These are phyloP conservation scores for Neopestalotiopsis clavispora DNA, from an alignment of 2,329 filamentous ascomycete species.

Conservation along the genomic window DNA sequence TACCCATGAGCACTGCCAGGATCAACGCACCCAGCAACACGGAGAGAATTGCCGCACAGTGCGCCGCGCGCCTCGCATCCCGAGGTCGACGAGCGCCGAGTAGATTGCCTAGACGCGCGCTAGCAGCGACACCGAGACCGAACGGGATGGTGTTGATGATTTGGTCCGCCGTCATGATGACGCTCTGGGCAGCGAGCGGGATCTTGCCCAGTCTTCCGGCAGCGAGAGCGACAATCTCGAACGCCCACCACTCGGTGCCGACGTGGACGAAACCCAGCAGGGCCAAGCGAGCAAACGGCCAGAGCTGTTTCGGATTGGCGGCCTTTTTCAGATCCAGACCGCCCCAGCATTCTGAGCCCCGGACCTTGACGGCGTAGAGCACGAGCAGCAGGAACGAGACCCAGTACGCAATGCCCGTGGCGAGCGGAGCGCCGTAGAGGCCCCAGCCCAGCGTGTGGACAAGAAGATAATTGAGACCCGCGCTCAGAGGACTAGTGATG, in stretches of 20 bases:
- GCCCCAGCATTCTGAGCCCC: conserved; percentile 79
- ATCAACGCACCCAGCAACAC: conserved; percentile 71
- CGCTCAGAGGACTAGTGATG: conserved; percentile 82
- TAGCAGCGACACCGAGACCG: conserved; percentile 82
- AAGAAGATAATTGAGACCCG: conserved; percentile 79
- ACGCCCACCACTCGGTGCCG: conserved; percentile 94
- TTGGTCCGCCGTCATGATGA: conserved; percentile 90
- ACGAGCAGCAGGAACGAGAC: conserved; percentile 78
- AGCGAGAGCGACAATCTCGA: conserved; percentile 85
- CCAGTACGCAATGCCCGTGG: conserved; percentile 88
- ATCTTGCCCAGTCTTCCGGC: conserved; percentile 82
- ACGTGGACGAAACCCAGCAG: conserved; percentile 81
- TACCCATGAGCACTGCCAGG: conserved; percentile 70
- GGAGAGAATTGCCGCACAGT: conserved; percentile 75
- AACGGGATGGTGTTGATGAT: conserved; percentile 87
- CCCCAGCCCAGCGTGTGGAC: conserved; percentile 74
- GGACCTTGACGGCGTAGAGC: conserved; percentile 72
- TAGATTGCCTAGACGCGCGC: conserved; percentile 78
- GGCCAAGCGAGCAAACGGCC: conserved; percentile 76
- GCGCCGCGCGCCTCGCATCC: conserved; percentile 74
- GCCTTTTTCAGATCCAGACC: conserved; percentile 68
- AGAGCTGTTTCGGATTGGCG: conserved; percentile 60
- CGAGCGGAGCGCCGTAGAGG: conserved; percentile 79
- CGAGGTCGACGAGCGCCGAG: conserved; percentile 70
- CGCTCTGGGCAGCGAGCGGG: conserved; percentile 79